A percentile compares a stretch with the other conserved stretches of the same genome.
Conservation (phyloP, 768 basidiomycete species). For the Pilatotrama ljubarskyi region DNA sequence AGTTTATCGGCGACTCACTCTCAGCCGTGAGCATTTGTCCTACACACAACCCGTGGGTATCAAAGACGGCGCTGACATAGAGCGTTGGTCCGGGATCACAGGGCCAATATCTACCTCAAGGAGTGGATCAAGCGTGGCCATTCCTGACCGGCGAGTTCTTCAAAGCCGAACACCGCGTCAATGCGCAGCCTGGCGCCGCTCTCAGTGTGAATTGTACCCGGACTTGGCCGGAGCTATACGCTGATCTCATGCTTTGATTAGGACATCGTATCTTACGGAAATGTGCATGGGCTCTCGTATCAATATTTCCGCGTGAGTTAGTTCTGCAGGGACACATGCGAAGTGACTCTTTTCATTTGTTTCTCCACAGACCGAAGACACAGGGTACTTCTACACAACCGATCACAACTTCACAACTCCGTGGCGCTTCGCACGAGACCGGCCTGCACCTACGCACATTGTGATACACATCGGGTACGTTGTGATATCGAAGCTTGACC, state of each 20-base stretch:
- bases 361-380: slow-evolving; percentile 57
- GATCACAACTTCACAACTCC: slow-evolving; percentile 63
- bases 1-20: slow-evolving; percentile 60
- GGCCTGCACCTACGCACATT: slow-evolving; percentile 48
- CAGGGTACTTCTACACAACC: slow-evolving; percentile 50
- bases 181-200: slow-evolving; percentile 56
- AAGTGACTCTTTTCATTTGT: not conserved
- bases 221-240: no score
- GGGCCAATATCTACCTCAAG: slow-evolving; percentile 55
- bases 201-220: slow-evolving; percentile 42
- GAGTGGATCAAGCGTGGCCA: slow-evolving; percentile 59
- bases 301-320: slow-evolving; percentile 49
- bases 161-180: slow-evolving; percentile 52
- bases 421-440: slow-evolving; percentile 54
- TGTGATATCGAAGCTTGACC: no score
- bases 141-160: slow-evolving; percentile 51
- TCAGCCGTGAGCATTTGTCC: slow-evolving; percentile 42
- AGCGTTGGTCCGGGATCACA: slow-evolving; percentile 26
- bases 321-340: not conserved
- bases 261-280: slow-evolving; percentile 54
- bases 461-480: slow-evolving; percentile 57
- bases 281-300: slow-evolving; percentile 51
- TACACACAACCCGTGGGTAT: not conserved
- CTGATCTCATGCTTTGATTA: slow-evolving; percentile 16
- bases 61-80: not conserved